These are phyloP conservation scores for Monosporascus cannonballus DNA, from an alignment of 2,329 filamentous ascomycete genomes.

Conservation along the genomic window DNA sequence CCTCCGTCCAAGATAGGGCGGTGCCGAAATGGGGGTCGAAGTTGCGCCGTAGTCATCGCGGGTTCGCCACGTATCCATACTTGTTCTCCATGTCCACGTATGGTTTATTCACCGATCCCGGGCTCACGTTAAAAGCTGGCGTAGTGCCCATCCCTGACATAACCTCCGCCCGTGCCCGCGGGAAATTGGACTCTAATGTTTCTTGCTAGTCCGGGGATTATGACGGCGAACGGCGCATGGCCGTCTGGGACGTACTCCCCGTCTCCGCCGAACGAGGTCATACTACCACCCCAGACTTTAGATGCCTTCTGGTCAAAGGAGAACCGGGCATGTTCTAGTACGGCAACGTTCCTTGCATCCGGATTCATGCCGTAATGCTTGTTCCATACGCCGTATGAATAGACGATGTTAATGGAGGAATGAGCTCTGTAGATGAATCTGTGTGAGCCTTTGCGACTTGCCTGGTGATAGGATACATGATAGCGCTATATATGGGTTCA, in stretches of 20 bases:
- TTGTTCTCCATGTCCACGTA: background rate
- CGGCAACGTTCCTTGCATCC: slow-evolving; percentile 13
- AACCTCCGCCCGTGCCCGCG: background rate
- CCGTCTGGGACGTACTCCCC: slow-evolving; percentile 4
- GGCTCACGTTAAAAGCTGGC: background rate
- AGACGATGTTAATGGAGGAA: slow-evolving; percentile 16
- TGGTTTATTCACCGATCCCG: background rate
- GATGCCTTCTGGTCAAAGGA: slow-evolving; percentile 11
- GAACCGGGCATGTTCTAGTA: slow-evolving; percentile 15
- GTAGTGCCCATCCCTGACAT: background rate
- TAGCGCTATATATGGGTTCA: background rate
- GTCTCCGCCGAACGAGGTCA: slow-evolving; percentile 14
- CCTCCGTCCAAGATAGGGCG: background rate
- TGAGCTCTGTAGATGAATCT: slow-evolving; percentile 8
- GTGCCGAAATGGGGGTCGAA: background rate
- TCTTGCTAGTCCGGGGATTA: slow-evolving; percentile 8
- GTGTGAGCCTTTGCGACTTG: background rate
- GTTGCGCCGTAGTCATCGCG: background rate
- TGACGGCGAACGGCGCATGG: slow-evolving; percentile 2
- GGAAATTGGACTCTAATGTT: slow-evolving; percentile 8
- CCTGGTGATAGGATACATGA: too few species aligned
- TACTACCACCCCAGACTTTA: slow-evolving; percentile 11
- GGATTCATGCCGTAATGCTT: slow-evolving; percentile 14
- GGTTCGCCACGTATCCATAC: background rate
- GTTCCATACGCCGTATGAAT: slow-evolving; percentile 16